These are phyloP conservation scores for Gremmenia infestans DNA, from an alignment of 2,329 filamentous ascomycete genomes.

Conservation along the genomic window DNA sequence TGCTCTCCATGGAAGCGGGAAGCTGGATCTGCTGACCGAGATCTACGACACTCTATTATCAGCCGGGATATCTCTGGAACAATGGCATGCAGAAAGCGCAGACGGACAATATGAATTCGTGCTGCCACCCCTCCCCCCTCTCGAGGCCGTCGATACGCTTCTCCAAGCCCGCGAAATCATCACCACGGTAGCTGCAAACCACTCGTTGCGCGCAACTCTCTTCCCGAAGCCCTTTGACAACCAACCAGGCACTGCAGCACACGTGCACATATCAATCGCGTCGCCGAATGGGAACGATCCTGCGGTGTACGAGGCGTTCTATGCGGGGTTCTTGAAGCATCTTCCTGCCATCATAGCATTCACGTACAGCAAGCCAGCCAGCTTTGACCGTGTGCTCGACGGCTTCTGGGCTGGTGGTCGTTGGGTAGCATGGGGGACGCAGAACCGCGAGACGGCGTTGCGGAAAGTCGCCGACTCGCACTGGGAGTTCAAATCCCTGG, in stretches of 20 bases:
- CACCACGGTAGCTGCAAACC: slow-evolving; percentile 54
- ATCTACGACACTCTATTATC: slow-evolving; percentile 56
- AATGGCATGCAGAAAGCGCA: slow-evolving; percentile 70
- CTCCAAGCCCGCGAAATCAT: slow-evolving; percentile 68
- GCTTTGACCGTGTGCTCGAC: slow-evolving; percentile 64
- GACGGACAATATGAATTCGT: slow-evolving; percentile 75
- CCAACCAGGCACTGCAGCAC: slow-evolving; percentile 59
- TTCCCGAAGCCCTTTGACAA: slow-evolving; percentile 63
- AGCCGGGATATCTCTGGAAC: slow-evolving; percentile 62
- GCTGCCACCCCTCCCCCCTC: slow-evolving; percentile 55
- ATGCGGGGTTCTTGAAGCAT: slow-evolving; percentile 64
- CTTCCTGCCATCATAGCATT: slow-evolving; percentile 65
- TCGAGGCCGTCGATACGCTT: slow-evolving; percentile 67
- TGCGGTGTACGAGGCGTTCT: slow-evolving; percentile 58
- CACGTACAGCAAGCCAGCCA: slow-evolving; percentile 58
- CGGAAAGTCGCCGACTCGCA: slow-evolving; percentile 61
- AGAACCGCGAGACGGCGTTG: slow-evolving; percentile 73
- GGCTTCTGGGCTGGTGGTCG: slow-evolving; percentile 74
- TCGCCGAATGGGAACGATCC: slow-evolving; percentile 25
- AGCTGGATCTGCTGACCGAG: slow-evolving; percentile 57
- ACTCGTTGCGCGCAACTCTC: slow-evolving; percentile 63
- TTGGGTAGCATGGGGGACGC: slow-evolving; percentile 75
- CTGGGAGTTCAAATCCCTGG: slow-evolving; percentile 76
- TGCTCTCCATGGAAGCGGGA: slow-evolving; percentile 52
- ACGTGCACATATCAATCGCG: slow-evolving; percentile 65